Evolutionary conservation across 2,329 filamentous ascomycete species (phyloP), one percentile per base, ranked within the genome.

Genomic region (Bisporella sp.): DNA sequence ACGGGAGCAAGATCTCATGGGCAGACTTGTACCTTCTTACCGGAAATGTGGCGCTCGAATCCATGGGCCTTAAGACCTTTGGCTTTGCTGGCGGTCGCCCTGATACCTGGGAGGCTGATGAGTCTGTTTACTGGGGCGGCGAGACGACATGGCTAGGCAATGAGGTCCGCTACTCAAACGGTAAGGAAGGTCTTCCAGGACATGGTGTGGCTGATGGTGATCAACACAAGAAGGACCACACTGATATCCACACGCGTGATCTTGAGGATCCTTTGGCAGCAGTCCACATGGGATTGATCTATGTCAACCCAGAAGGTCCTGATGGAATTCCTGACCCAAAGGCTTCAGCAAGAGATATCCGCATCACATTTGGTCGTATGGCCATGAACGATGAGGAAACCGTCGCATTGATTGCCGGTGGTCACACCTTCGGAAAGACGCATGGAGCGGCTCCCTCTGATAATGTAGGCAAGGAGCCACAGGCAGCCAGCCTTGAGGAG

Each of bases 361-460:
- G 85, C 56, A 76, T 74, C 52, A 88, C 87, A 13, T 91, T 90
- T 59, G 75, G 75, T 56, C 85, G 85, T 66, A 90, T 91, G 86
- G 86, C 82, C 54, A 90, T 91, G 87, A 81, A 87, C 64, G 85
- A 90, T 64, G 82, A 87, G 69, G 87, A 91, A 74, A 91, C 87
- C 0, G 86, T 87, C 48, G 86, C 87, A 11, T 72, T 91, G 43
- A 90, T 91, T 64, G 83, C 83, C 39, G 87, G 87, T 63, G 87
- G 87, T 39, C 87, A 91, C 73, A 76, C 81, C 30, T 88, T 91
- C 60, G 87, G 87, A 62, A 91, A 91, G 78, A 88, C 85, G 0
- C 87, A 91, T 68, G 87, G 87, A 60, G 86, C 87, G 32, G 85
- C 71, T 50, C 71, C 80, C 12, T 70, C 75, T 13, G 76, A 78